Conservation (phyloP, 495 filamentous ascomycete species). For the Podospora australis region DNA sequence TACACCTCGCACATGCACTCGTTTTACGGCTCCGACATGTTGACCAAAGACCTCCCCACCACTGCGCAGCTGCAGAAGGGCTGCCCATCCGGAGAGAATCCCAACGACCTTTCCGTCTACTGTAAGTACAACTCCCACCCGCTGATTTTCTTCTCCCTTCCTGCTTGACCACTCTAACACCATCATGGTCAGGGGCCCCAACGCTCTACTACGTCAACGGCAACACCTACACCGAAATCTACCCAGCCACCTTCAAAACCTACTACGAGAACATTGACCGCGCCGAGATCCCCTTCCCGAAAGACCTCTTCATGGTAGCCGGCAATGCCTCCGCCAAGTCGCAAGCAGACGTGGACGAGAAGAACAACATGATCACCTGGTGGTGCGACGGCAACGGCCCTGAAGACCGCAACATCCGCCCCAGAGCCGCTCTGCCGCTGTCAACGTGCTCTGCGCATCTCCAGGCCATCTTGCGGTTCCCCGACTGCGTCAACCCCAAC, state of each 20-base stretch:
- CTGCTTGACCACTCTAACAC: not conserved
- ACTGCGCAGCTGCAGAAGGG: conserved; percentile 30
- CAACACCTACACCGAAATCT: conserved; percentile 34
- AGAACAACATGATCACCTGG: conserved; percentile 29
- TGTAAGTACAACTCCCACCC: conserved; percentile 16
- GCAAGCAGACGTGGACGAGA: conserved; percentile 29
- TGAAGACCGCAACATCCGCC: conserved; percentile 27
- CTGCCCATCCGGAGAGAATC: conserved; percentile 32
- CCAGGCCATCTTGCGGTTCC: conserved; percentile 31
- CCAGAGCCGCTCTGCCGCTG: conserved; percentile 27
- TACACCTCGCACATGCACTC: conserved; percentile 35
- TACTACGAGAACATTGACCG: conserved; percentile 70
- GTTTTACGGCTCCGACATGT: conserved; percentile 30
- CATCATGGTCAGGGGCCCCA: conserved; percentile 24
- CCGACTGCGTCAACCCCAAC: conserved; percentile 30
- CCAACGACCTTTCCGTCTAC: conserved; percentile 31
- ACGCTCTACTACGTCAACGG: conserved; percentile 34
- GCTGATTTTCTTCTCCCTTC: not conserved
- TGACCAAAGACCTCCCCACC: conserved; percentile 29
- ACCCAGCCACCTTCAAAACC: conserved; percentile 34
- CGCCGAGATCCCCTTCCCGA: conserved; percentile 72
- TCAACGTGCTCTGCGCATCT: conserved; percentile 30
- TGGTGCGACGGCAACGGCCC: conserved; percentile 34
- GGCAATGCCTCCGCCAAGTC: conserved; percentile 29
- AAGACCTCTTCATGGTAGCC: conserved; percentile 35